phyloP scores from a whole-genome alignment of 495 filamentous ascomycete genomes.

The Tuber magnatum region DNA sequence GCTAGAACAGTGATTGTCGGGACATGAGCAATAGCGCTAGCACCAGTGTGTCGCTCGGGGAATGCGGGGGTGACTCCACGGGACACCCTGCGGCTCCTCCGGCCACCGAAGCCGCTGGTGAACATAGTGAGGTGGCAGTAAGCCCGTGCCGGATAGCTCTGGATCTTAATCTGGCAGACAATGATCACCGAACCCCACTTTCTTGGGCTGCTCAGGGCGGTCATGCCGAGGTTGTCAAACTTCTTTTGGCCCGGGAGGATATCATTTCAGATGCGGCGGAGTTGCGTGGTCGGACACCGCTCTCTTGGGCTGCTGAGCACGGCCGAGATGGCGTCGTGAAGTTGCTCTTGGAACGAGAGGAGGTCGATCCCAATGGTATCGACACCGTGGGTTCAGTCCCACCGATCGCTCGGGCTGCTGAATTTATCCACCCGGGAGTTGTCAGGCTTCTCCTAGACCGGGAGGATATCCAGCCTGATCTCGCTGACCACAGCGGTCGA shows the following conservation, averaged over 20 bases:
- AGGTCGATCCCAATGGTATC: neutral
- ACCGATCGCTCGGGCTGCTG: neutral
- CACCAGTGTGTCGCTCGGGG: neutral
- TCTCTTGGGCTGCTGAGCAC: neutral
- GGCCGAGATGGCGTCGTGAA: neutral
- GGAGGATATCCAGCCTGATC: constrained; percentile 37
- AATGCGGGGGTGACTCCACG: neutral
- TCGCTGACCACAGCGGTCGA: constrained; percentile 10
- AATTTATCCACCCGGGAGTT: neutral
- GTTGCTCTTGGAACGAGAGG: neutral
- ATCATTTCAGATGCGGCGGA: neutral
- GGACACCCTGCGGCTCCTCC: neutral
- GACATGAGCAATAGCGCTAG: neutral
- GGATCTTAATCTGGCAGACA: neutral
- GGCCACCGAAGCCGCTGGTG: neutral
- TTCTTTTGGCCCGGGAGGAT: neutral
- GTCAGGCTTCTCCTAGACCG: constrained; percentile 29
- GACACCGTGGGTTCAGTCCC: neutral
- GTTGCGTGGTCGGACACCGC: neutral
- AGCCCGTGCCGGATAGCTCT: neutral
- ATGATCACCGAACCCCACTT: neutral
- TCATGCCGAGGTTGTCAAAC: neutral
- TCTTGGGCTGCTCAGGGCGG: neutral
- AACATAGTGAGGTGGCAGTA: neutral
- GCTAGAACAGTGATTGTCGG: neutral